phyloP scores from a whole-genome alignment of 805 yeast species.

The Priceomyces carsonii region DNA sequence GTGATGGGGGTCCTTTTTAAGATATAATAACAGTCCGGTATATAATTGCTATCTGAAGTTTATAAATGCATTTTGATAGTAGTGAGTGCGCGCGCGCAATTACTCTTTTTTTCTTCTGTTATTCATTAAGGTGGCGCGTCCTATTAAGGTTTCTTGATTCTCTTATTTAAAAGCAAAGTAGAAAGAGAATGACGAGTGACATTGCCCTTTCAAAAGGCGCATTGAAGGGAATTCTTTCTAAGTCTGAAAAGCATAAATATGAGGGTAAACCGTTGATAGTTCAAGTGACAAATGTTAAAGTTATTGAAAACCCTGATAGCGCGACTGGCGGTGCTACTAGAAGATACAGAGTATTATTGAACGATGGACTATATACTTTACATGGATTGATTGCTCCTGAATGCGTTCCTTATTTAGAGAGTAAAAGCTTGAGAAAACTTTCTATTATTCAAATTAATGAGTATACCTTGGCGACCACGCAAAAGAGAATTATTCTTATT shows the following conservation, averaged over 20 bases:
- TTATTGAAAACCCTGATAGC: slow-evolving; percentile 23
- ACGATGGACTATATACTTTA: slow-evolving; percentile 38
- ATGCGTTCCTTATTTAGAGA: slow-evolving; percentile 39
- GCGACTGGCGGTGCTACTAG: slow-evolving; percentile 19
- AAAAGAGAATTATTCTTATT: slow-evolving; percentile 49
- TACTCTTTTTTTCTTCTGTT: no score
- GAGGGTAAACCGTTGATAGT: slow-evolving; percentile 31
- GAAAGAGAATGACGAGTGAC: slow-evolving; percentile 4
- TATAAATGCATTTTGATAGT: no score
- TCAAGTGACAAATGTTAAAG: slow-evolving; percentile 36
- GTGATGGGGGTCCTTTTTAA: no score
- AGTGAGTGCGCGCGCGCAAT: no score
- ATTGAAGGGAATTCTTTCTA: slow-evolving; percentile 26
- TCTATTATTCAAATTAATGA: slow-evolving; percentile 42
- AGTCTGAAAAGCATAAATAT: slow-evolving; percentile 19
- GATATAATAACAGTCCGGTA: no score
- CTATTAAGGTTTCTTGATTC: slow-evolving; percentile 4
- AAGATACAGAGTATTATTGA: slow-evolving; percentile 35
- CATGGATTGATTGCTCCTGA: slow-evolving; percentile 44
- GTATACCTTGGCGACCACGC: slow-evolving; percentile 47
- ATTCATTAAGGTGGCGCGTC: slow-evolving; percentile 9
- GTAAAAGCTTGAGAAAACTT: slow-evolving; percentile 46
- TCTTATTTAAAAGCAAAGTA: background rate
- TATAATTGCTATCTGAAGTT: no score
- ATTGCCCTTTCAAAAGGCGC: slow-evolving; percentile 24